phyloP scores from a whole-genome alignment of 768 basidiomycete genomes.

The Cystobasidium onofrii region DNA sequence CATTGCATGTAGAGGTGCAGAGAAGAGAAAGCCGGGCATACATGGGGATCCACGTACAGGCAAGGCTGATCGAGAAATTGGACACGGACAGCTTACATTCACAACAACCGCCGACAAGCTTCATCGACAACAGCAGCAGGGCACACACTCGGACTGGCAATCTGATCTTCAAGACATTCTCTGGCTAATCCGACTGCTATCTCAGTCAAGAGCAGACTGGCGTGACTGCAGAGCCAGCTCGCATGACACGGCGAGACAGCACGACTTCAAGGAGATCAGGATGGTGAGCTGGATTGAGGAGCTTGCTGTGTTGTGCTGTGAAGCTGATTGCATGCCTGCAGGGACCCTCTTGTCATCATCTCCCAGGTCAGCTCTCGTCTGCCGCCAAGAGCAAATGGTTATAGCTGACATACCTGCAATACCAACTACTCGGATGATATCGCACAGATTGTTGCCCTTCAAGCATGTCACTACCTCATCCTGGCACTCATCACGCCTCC shows the following conservation, averaged over 20 bases:
- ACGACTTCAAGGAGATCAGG: not conserved
- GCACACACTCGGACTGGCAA: not conserved
- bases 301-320: not conserved
- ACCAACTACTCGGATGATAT: no score
- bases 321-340: not conserved
- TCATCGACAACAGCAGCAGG: not conserved
- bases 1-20: no score
- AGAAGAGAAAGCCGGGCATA: no score
- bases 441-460: constrained; percentile 77
- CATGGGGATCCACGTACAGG: no score
- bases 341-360: constrained; percentile 26
- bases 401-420: not conserved
- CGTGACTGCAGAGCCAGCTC: not conserved
- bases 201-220: not conserved
- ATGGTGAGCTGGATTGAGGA: not conserved
- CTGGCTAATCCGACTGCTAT: not conserved
- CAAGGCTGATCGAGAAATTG: not conserved
- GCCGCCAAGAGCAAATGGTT: no score
- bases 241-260: constrained; percentile 16
- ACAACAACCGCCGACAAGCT: not conserved
- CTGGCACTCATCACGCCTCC: constrained; percentile 75
- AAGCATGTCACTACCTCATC: constrained; percentile 86
- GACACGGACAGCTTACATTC: not conserved
- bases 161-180: no score
- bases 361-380: constrained; percentile 5